Base-by-base conservation (phyloP, 169 alveolate species). In the Eimeria mitis region DNA sequence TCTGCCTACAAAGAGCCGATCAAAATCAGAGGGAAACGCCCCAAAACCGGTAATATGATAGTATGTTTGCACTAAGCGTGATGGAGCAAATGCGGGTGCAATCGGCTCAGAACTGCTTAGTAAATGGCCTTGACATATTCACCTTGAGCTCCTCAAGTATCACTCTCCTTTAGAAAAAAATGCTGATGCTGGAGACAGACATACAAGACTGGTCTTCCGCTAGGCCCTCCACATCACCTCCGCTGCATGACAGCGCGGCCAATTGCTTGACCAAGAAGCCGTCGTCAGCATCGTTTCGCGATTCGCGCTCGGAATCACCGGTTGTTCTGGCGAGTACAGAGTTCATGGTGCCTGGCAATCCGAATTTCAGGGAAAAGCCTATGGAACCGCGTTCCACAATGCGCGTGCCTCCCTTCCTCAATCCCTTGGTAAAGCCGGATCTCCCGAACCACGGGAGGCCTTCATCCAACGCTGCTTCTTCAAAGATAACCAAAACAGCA, bases 381-480 rank as follows among this genome's bases (percentile, higher is more conserved):
- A 40, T 40, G 68, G 73, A 61, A 0, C 34, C 68, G 16, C 37
- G 25, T 31, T 42, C 68, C 44, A 42, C 52, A 44, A 42, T 61
- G 92, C 49, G 73, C 49, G 47, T 63, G 81, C 83, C 92, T 42
- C 92, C 92, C 28, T 65, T 87, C 40, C 71, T 87, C 25, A 63
- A 87, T 11, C 81, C 83, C 16, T 11, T 87, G 92, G 81, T 42
- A 40, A 63, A 40, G 28, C 7, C 70, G 59, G 76, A 56, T 56
- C 5, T 3, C 40, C 23, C 81, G 11, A 42, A n/a, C 92, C 63
- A 47, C 2, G 81, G 81, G 65, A 61, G 28, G 37, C 49, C 63
- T 2, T 34, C 49, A 34, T 83, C 78, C 25, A 23, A 14, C 31
- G 19, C 68, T 9, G 92, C 92, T 31, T n/a, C 28, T 40, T 42